Evolutionary conservation across 164 flowering plant genomes (phyloP), one percentile per base, ranked within the genome.

Genomic region (Hamamelis virginiana): DNA sequence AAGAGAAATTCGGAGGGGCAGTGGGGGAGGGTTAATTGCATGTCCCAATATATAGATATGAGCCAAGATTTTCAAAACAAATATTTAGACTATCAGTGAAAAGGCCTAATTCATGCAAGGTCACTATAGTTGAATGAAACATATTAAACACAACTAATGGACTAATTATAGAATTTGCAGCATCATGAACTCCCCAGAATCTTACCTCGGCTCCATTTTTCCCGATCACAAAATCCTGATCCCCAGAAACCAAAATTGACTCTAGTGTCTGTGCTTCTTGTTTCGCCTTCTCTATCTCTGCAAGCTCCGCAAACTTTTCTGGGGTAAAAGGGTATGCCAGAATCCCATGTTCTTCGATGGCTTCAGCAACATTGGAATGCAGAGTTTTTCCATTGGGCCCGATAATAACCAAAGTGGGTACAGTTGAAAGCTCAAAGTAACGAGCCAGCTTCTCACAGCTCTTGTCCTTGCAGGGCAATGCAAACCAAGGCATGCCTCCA

Each of bases 331-430:
- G 91, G 50, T 77, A 87, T 10, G 86, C 89, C 13, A 19, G 13
- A 51, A 66, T 26, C 9, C 91, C 91, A 63, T 87, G 82, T 46
- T 83, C 83, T 74, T 83, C 81, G 28, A 85, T 73, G 14, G 79
- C 69, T 46, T 84, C 85, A 43, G 69, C 87, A 22, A 76, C 89
- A 68, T 87, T 81, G 3, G 77, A 27, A 43, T 82, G 76, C 14
- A 85, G 62, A 59, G 88, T 85, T 59, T 85, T 87, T 48, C 89
- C 89, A 70, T 87, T 87, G 1, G 77, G 79, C 16, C 86, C 91
- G 43, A 87, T 72, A 14, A 84, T 78, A 46, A 81, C 86, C 21
- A 85, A 28, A 27, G 85, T 76, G 16, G 89, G 89, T 6, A 84
- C 47, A n/a, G 63, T 67, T 16, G 60, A 22, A 13, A 85, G 74